Conservation (phyloP, 2,329 filamentous ascomycete species). For the Diaporthe humulicola region DNA sequence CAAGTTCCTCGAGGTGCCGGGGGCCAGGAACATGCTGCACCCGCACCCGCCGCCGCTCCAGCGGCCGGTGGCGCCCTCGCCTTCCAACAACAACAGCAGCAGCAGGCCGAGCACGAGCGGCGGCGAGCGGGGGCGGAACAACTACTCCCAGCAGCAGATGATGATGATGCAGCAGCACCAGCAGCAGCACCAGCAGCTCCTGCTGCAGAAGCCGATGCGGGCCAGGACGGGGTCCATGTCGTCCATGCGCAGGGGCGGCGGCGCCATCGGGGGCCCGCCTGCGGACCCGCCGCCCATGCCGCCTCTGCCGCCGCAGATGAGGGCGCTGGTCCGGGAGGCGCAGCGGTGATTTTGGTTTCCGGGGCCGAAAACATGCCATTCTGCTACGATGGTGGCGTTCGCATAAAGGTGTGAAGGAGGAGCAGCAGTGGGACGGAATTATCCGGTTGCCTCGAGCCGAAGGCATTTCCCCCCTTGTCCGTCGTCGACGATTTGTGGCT, state of each 20-base stretch:
- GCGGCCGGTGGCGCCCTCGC: slow-evolving; percentile 14
- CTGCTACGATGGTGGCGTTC: not conserved
- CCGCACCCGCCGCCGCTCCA: slow-evolving; percentile 12
- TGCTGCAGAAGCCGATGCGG: slow-evolving; percentile 23
- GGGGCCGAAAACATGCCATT: too few relatives aligned
- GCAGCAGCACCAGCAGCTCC: slow-evolving; percentile 3
- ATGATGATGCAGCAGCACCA: not conserved
- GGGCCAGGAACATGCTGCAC: slow-evolving; percentile 18
- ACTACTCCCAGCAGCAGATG: not conserved
- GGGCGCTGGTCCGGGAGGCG: slow-evolving; percentile 29
- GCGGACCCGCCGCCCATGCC: slow-evolving; percentile 36
- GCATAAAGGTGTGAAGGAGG: not conserved
- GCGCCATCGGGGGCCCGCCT: not conserved
- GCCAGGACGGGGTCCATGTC: slow-evolving; percentile 25
- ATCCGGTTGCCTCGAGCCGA: not conserved
- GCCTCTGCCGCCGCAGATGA: slow-evolving; percentile 31
- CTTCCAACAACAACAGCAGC: too few relatives aligned
- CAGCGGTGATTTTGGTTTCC: slow-evolving; percentile 10
- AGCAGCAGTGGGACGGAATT: not conserved
- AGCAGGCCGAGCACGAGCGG: slow-evolving; percentile 35
- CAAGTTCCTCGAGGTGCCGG: slow-evolving; percentile 33
- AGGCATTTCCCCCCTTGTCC: not conserved
- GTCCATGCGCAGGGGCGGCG: slow-evolving; percentile 29
- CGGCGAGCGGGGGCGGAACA: slow-evolving; percentile 26
- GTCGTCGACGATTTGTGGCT: not conserved